phyloP scores from a whole-genome alignment of 2,329 filamentous ascomycete genomes.

The Pseudocercospora crystallina region DNA sequence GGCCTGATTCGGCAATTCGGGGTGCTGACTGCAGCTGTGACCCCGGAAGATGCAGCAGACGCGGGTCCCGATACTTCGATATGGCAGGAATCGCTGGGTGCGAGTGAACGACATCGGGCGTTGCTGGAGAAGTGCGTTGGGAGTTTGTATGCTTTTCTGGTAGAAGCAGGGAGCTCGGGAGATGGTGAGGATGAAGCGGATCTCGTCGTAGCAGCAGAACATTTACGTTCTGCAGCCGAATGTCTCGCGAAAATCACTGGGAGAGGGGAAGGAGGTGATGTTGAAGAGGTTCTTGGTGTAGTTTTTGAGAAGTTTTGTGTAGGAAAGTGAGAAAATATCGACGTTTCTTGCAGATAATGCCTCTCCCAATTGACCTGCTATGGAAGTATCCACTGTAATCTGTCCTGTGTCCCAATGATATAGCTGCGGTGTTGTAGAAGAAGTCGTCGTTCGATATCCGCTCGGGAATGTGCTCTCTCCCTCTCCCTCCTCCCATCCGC shows the following conservation, averaged over 20 bases:
- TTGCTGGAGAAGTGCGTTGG: slow-evolving; percentile 71
- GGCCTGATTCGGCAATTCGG: slow-evolving; percentile 68
- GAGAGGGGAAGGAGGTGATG: slow-evolving; percentile 78
- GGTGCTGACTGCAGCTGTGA: slow-evolving; percentile 60
- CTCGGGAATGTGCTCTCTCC: no score
- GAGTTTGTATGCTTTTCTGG: slow-evolving; percentile 72
- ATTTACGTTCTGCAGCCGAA: slow-evolving; percentile 76
- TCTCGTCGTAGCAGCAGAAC: slow-evolving; percentile 86
- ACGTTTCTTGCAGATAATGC: no score
- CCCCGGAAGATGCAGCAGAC: slow-evolving; percentile 34
- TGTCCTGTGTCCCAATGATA: not conserved
- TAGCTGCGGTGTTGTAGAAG: no score
- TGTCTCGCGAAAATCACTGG: slow-evolving; percentile 86
- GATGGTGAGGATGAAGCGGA: slow-evolving; percentile 59
- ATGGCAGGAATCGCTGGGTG: slow-evolving; percentile 81
- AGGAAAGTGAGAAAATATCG: slow-evolving; percentile 34
- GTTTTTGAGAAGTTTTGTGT: slow-evolving; percentile 83
- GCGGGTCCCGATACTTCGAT: slow-evolving; percentile 59
- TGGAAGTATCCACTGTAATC: not conserved
- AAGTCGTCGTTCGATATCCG: no score
- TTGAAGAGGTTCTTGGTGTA: slow-evolving; percentile 92
- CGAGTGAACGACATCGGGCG: slow-evolving; percentile 84
- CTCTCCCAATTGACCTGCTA: slow-evolving; percentile 6
- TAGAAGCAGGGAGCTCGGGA: slow-evolving; percentile 45
- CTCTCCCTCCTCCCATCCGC: not conserved